Evolutionary conservation across 495 filamentous ascomycete species (phyloP), one percentile per base, ranked within the genome.

Genomic region (Penicillium argentinense): DNA sequence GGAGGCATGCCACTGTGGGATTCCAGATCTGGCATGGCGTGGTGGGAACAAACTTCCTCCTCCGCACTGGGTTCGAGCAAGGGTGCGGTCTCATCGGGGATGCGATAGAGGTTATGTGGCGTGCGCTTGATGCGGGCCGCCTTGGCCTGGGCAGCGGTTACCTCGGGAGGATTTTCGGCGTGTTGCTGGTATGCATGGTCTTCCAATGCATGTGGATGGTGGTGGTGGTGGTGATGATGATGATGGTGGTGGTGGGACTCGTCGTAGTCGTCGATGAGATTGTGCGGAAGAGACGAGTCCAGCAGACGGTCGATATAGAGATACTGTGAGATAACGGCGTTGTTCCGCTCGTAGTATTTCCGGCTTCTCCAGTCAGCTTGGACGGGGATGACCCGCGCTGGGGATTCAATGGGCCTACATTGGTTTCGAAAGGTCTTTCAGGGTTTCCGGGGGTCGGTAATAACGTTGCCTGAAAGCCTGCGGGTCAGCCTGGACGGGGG

Each of bases 241-340:
- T 19, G 43, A 16, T 42, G 38, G 24, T 32, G 30, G 16, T 57
- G 48, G 19, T 40, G 33, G 27, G 50, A 46, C 7, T 36, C 56
- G 6, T 54, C 44, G 65, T 97, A 97, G 56, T 95, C 91, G 55
- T 93, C 88, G 39, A 97, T 81, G 12, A 97, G 71, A 57, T 87
- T 81, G 49, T 90, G 89, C 1, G 91, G 89, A 5, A 95, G 71
- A 5, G 89, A 91, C 9, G 89, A 95, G 64, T 95, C 90, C 25
- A 97, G 77, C 14, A 97, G 69, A n/a, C 86, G 79, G 64, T 97
- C 91, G 52, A 96, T 95, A 57, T 92, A 96, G 37, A 89, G 75
- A 62, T 96, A 97, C 54, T 89, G 87, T 45, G 89, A 85, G 39
- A 97, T 80, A 8, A 97, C 68, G 42, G 75, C 77, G 62, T 97